Percentiles rank a stretch among this genome's conserved stretches.
Evolutionary conservation across 306 rosid species (phyloP).

Genomic region (Acacia melanoxylon): DNA sequence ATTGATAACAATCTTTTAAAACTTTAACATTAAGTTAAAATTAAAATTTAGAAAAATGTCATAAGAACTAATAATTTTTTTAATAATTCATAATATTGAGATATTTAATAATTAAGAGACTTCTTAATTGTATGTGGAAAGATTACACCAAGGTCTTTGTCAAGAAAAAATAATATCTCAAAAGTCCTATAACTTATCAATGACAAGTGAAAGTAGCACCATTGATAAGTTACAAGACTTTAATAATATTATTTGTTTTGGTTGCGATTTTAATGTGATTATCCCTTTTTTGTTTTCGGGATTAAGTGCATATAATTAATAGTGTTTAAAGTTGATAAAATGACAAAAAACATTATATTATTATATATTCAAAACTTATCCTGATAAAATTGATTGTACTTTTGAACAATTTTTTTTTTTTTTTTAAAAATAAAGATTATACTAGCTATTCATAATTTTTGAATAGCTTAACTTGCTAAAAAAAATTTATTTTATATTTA

Average conservation of each 20-base stretch:
- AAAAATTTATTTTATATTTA: not conserved
- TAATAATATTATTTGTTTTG: no score
- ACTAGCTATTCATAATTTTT: not conserved
- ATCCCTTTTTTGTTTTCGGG: not conserved
- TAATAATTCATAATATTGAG: not conserved
- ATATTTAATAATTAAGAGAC: not conserved
- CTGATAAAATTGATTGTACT: not conserved
- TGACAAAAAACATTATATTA: not conserved
- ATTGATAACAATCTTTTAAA: not conserved
- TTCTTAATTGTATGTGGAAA: no score
- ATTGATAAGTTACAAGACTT: no score
- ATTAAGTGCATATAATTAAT: not conserved
- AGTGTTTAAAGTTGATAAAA: not conserved
- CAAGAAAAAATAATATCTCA: no score
- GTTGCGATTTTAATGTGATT: no score
- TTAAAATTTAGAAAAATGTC: not conserved
- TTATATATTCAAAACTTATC: not conserved
- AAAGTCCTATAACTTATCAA: no score
- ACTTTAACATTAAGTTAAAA: no score
- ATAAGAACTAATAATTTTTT: not conserved
- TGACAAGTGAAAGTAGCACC: no score
- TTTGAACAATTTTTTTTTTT: not conserved
- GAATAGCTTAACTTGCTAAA: not conserved
- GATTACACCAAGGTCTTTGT: no score
- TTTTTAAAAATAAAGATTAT: not conserved